Percentiles rank a stretch among this genome's conserved stretches.
Evolutionary conservation across 2,329 filamentous ascomycete genomes (phyloP).

Genomic region (Hypoxylon sp.): DNA sequence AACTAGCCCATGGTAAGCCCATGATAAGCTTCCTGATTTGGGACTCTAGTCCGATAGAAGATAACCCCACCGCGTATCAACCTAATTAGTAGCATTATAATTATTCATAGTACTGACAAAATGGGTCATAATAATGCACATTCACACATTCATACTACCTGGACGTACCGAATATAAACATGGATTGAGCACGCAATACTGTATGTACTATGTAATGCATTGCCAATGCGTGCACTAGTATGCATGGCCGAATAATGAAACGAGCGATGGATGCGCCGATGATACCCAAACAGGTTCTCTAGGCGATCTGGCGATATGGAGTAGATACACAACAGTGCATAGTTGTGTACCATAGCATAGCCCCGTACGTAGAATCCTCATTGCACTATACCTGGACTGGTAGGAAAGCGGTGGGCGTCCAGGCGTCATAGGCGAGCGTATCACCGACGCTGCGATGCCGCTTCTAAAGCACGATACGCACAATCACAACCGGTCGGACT

Average conservation of each 20-base stretch:
- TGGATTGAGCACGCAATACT: conserved; percentile 3
- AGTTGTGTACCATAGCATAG: conserved; percentile 22
- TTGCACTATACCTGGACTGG: conserved; percentile 8
- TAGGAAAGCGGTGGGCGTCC: conserved; percentile 24
- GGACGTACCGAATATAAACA: conserved; percentile 1
- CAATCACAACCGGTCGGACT: conserved; percentile 5
- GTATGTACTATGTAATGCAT: conserved; percentile 33
- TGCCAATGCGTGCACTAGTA: conserved; percentile 37
- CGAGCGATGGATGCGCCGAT: conserved; percentile 43
- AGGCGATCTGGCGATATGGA: conserved; percentile 7
- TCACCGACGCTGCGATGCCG: conserved; percentile 22
- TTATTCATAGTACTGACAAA: conserved; percentile 26
- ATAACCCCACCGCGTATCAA: conserved; percentile 29
- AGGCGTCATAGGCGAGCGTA: conserved; percentile 23
- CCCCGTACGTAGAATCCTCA: conserved; percentile 24
- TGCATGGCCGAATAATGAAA: conserved; percentile 50
- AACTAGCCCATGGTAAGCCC: conserved; percentile 36
- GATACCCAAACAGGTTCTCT: conserved; percentile 30
- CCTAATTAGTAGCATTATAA: conserved; percentile 27
- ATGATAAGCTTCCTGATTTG: conserved; percentile 46
- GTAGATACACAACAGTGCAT: conserved; percentile 23
- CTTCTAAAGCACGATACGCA: conserved; percentile 24
- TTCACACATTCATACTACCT: not conserved
- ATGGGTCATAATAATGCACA: conserved; percentile 36
- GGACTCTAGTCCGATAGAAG: conserved; percentile 42